phyloP scores from a whole-genome alignment of 495 filamentous ascomycete genomes.

The Lepraria neglecta region DNA sequence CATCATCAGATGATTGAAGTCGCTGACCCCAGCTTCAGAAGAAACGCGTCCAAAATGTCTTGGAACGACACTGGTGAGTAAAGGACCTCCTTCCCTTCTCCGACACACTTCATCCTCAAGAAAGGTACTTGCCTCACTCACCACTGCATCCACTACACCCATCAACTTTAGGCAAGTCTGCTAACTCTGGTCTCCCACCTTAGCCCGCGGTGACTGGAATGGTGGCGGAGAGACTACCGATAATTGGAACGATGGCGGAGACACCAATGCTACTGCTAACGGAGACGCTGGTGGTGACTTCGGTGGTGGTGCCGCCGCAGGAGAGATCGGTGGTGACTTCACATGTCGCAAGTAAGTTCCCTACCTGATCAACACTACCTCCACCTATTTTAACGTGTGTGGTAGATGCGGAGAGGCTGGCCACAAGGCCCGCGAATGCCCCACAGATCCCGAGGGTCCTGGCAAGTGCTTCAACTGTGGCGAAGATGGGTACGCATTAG shows the following conservation, averaged over 20 bases:
- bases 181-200: neutral
- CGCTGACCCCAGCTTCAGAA: neutral
- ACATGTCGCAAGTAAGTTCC: slow-evolving; percentile 28
- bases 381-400: neutral
- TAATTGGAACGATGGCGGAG: slow-evolving; percentile 1
- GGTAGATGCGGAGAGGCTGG: slow-evolving; percentile 47
- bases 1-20: neutral
- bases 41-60: neutral
- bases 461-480: slow-evolving; percentile 74
- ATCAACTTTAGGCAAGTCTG: neutral
- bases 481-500: slow-evolving; percentile 53
- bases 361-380: neutral
- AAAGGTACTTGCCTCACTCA: neutral
- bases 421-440: slow-evolving; percentile 56
- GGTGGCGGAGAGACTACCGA: slow-evolving; percentile 10
- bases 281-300: slow-evolving; percentile 22
- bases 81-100: neutral
- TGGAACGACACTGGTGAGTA: slow-evolving; percentile 14
- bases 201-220: slow-evolving; percentile 13
- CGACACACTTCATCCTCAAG: neutral
- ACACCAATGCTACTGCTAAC: slow-evolving; percentile 15
- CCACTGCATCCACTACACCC: neutral
- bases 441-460: slow-evolving; percentile 41
- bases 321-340: slow-evolving; percentile 29
- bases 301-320: slow-evolving; percentile 17